A percentile compares a stretch with the other conserved stretches of the same genome.
Evolutionary conservation across 208 protist species (phyloP).

Genomic region (Trypanosoma boissoni): DNA sequence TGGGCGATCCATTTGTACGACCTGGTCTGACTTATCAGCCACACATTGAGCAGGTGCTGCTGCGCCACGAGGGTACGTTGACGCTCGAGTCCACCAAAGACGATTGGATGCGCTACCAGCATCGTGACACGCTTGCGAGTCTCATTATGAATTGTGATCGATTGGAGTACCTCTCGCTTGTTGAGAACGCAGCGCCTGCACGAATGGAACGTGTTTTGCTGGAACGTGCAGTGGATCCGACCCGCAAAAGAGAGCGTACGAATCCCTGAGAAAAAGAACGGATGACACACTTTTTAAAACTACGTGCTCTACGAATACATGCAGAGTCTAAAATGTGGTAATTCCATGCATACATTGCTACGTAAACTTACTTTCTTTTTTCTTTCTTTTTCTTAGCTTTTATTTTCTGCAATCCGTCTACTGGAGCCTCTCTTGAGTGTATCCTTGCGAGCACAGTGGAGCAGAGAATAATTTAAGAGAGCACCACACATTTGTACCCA

Average conservation of each 20-base stretch:
- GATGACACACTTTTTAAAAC: not conserved
- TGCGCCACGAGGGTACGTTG: constrained; percentile 82
- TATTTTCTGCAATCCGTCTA: not conserved
- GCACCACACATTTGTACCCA: too few species aligned
- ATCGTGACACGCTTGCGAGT: constrained; percentile 85
- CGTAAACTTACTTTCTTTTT: not conserved
- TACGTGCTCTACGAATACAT: not conserved
- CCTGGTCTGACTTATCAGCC: constrained; percentile 81
- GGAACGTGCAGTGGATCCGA: constrained; percentile 71
- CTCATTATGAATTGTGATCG: constrained; percentile 68
- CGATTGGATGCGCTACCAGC: constrained; percentile 85
- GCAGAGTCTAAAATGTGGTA: too few species aligned
- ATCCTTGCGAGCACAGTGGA: too few species aligned
- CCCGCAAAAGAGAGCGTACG: constrained; percentile 32
- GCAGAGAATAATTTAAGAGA: too few species aligned
- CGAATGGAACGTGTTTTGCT: constrained; percentile 78
- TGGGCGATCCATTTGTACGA: constrained; percentile 90
- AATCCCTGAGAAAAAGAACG: constrained; percentile 10
- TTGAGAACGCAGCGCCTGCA: constrained; percentile 71
- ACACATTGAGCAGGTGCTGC: constrained; percentile 79
- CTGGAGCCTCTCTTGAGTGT: not conserved
- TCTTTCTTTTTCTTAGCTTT: constrained; percentile 2
- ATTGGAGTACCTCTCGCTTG: constrained; percentile 66
- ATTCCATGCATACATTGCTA: not conserved
- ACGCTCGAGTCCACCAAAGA: constrained; percentile 77